Conservation (phyloP, 129 eudicot genomes). For the Helianthus tuberosus region DNA sequence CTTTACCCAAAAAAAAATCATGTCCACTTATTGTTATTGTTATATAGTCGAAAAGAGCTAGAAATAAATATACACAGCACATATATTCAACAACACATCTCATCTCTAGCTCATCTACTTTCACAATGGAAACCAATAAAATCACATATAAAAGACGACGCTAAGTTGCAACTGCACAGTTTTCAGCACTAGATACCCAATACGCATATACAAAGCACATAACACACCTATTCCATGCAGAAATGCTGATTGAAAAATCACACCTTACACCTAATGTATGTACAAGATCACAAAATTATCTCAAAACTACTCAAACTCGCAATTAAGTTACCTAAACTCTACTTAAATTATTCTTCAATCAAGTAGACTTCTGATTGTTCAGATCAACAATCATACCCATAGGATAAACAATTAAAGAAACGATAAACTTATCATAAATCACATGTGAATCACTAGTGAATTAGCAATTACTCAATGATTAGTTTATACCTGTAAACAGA, state of each 20-base stretch:
- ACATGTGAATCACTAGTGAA: background rate
- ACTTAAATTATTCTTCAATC: background rate
- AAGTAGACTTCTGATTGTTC: background rate
- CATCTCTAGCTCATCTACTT: background rate
- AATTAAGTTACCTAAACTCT: background rate
- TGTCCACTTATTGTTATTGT: background rate
- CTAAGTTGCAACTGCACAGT: conserved; percentile 1
- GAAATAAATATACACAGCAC: background rate
- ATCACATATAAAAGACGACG: background rate
- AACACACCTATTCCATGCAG: conserved; percentile 2
- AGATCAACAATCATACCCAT: background rate
- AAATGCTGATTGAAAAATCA: background rate
- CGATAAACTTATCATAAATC: background rate
- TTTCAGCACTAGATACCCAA: conserved; percentile 6
- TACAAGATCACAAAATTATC: background rate
- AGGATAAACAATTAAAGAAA: background rate
- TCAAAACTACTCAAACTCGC: background rate
- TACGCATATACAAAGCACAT: background rate
- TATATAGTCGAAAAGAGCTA: background rate
- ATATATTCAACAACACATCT: background rate
- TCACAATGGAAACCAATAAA: background rate
- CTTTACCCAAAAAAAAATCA: too few relatives aligned
- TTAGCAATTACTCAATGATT: background rate
- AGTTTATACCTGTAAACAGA: background rate
- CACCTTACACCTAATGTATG: background rate